Evolutionary conservation across 2,329 filamentous ascomycete species (phyloP).

Genomic region (Colletotrichum godetiae): DNA sequence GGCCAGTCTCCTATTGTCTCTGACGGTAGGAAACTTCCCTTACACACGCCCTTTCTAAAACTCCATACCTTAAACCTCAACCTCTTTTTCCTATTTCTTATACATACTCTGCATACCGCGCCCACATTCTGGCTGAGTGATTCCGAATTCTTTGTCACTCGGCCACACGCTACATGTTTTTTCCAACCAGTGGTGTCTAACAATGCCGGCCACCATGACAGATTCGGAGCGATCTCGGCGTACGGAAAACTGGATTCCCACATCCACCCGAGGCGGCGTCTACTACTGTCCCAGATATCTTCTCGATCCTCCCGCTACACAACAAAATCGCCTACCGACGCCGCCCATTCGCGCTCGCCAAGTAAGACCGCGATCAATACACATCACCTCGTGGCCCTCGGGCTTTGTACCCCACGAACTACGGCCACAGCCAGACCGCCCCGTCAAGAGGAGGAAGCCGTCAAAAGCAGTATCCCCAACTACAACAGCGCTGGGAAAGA

Average conservation of each 20-base stretch:
- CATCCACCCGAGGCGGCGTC: conserved; percentile 40
- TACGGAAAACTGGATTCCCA: conserved; percentile 36
- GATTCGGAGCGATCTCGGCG: conserved; percentile 34
- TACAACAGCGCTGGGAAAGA: conserved; percentile 33
- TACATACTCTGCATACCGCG: conserved; percentile 25
- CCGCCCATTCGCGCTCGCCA: conserved; percentile 54
- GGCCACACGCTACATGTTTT: conserved; percentile 23
- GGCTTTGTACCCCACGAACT: conserved; percentile 59
- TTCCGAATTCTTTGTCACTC: conserved; percentile 24
- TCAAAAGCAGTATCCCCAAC: conserved; percentile 25
- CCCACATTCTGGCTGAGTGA: conserved; percentile 10
- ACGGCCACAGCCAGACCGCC: conserved; percentile 49
- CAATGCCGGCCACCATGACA: conserved; percentile 35
- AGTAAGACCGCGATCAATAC: conserved; percentile 53
- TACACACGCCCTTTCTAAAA: neutral
- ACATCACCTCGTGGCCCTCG: conserved; percentile 54
- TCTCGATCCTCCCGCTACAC: conserved; percentile 31
- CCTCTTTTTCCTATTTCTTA: conserved; percentile 6
- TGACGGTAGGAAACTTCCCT: conserved; percentile 12
- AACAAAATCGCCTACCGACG: conserved; percentile 42
- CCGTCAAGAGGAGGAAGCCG: conserved; percentile 45
- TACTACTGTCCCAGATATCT: conserved; percentile 42
- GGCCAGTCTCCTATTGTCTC: conserved; percentile 14
- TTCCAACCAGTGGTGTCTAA: conserved; percentile 28
- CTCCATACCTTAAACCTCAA: neutral